Percentiles rank a stretch among this genome's conserved stretches.
Evolutionary conservation across 148 eudicot species (phyloP).

Genomic region (Camellia lanceoleosa): DNA sequence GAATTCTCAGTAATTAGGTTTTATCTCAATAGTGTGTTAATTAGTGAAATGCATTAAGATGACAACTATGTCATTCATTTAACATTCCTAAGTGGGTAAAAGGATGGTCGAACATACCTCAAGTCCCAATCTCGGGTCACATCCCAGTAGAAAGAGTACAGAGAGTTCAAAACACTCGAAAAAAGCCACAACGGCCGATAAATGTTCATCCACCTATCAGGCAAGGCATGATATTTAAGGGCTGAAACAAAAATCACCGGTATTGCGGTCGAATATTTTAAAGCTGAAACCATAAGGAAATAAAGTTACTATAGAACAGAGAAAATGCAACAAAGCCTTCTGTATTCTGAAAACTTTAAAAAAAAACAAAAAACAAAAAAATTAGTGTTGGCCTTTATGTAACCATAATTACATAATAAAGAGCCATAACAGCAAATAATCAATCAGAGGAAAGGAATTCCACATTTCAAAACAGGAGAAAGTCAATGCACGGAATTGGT

Average conservation of each 20-base stretch:
- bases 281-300: constrained; percentile 56
- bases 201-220: constrained; percentile 76
- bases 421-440: background rate
- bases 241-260: constrained; percentile 97
- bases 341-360: background rate
- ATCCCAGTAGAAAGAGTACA: constrained; percentile 98
- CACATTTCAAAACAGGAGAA: background rate
- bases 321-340: background rate
- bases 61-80: background rate
- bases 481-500: background rate
- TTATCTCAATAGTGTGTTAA: background rate
- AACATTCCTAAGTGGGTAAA: background rate
- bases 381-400: background rate
- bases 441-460: background rate
- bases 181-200: constrained; percentile 91
- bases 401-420: background rate
- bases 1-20: background rate
- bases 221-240: constrained; percentile 87
- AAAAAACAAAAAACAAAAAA: background rate
- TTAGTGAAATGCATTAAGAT: background rate
- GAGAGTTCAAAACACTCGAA: constrained; percentile 78
- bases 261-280: constrained; percentile 94
- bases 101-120: constrained; percentile 56
- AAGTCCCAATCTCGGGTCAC: constrained; percentile 95
- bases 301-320: constrained; percentile 13